phyloP scores from a whole-genome alignment of 768 basidiomycete species.

The Panellus pusillus region DNA sequence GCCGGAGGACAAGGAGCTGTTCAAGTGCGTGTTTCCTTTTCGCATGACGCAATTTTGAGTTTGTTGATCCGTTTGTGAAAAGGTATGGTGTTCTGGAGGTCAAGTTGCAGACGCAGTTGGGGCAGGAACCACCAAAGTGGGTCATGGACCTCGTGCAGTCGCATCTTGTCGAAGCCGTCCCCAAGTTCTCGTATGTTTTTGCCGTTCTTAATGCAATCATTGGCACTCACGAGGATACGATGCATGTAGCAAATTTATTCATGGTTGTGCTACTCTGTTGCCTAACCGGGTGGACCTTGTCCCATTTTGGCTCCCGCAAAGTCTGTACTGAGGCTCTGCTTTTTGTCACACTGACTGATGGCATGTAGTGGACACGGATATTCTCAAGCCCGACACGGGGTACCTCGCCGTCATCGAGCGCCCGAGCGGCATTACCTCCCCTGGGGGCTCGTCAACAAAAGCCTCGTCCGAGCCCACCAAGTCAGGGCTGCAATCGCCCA shows the following conservation, averaged over 20 bases:
- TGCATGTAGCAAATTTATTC: conserved; percentile 92
- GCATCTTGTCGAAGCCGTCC: conserved; percentile 95
- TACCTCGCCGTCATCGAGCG: conserved; percentile 74
- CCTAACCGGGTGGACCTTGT: conserved; percentile 93
- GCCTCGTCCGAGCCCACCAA: conserved; percentile 44
- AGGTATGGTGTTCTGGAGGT: conserved; percentile 95
- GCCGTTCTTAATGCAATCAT: not conserved
- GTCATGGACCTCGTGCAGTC: conserved; percentile 94
- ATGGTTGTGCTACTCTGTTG: conserved; percentile 91
- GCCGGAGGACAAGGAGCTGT: conserved; percentile 83
- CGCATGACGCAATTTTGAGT: not conserved
- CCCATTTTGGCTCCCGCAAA: conserved; percentile 98
- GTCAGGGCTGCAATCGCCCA: conserved; percentile 44
- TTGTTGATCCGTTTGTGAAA: not conserved
- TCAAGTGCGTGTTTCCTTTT: conserved; percentile 58
- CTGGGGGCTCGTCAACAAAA: conserved; percentile 41
- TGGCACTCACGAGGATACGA: not conserved
- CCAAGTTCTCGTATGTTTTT: conserved; percentile 81
- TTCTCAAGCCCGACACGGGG: conserved; percentile 87
- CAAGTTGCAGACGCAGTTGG: conserved; percentile 94
- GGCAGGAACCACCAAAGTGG: conserved; percentile 96
- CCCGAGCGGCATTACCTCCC: conserved; percentile 44
- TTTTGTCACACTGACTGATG: not conserved
- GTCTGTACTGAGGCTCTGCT: conserved; percentile 38
- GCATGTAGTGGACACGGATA: conserved; percentile 84